A percentile compares a stretch with the other conserved stretches of the same genome.
Evolutionary conservation across 1,284 basidiomycete species (phyloP).

Genomic region (Porogramme epimiltina): DNA sequence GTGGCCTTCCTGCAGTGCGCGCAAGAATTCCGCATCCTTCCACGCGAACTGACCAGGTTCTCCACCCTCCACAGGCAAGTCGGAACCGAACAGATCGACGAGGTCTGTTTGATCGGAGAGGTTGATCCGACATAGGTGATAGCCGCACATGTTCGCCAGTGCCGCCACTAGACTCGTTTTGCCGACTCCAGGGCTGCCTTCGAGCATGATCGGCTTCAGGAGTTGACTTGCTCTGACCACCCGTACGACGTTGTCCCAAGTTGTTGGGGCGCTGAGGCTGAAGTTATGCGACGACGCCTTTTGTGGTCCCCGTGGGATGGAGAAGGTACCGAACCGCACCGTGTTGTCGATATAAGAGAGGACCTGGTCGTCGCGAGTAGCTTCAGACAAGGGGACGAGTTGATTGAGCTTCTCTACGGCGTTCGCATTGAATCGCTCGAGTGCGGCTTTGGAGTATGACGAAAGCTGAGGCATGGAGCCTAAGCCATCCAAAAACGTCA

Average conservation of each 20-base stretch:
- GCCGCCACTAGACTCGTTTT: slow-evolving; percentile 96
- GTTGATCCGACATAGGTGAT: slow-evolving; percentile 93
- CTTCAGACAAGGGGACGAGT: slow-evolving; percentile 48
- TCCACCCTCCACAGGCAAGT: slow-evolving; percentile 94
- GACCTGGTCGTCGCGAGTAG: slow-evolving; percentile 25
- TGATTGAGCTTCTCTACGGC: slow-evolving; percentile 49
- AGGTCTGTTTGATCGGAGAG: slow-evolving; percentile 98
- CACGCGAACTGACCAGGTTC: slow-evolving; percentile 93
- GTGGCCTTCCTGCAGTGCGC: slow-evolving; percentile 89
- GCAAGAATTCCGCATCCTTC: slow-evolving; percentile 96
- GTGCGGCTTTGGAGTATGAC: slow-evolving; percentile 50
- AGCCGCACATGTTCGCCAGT: slow-evolving; percentile 80
- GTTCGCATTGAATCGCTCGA: slow-evolving; percentile 52
- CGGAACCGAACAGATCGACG: slow-evolving; percentile 95
- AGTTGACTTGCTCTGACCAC: slow-evolving; percentile 91
- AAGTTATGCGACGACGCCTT: slow-evolving; percentile 51
- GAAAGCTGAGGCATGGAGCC: slow-evolving; percentile 74
- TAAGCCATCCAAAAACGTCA: slow-evolving; percentile 87
- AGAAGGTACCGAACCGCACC: slow-evolving; percentile 79
- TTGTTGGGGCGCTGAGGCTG: slow-evolving; percentile 89
- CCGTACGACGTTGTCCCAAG: slow-evolving; percentile 87
- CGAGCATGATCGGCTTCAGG: slow-evolving; percentile 89
- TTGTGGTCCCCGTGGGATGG: slow-evolving; percentile 62
- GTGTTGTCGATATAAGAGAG: slow-evolving; percentile 38
- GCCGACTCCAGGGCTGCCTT: slow-evolving; percentile 99